Evolutionary conservation across 2,329 filamentous ascomycete genomes (phyloP).

Genomic region (Aspergillus neotritici): DNA sequence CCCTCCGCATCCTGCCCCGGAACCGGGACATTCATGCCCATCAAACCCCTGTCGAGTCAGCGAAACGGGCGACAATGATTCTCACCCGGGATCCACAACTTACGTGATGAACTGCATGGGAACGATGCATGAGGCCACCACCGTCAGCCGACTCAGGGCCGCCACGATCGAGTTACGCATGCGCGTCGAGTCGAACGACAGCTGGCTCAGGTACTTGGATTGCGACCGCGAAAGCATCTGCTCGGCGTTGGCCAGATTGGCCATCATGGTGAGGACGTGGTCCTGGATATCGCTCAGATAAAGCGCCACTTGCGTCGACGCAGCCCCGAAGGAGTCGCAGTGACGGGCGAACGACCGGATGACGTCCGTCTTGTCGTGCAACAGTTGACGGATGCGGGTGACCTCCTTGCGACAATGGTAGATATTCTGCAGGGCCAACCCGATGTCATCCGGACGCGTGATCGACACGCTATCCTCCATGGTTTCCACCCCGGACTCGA

Average conservation of each 20-base stretch:
- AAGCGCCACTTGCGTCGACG: constrained; percentile 85
- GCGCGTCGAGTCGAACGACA: constrained; percentile 80
- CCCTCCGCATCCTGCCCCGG: constrained; percentile 27
- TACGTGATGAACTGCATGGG: constrained; percentile 78
- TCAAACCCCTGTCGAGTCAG: constrained; percentile 25
- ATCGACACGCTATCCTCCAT: constrained; percentile 93
- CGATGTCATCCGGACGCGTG: constrained; percentile 79
- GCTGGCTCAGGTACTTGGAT: constrained; percentile 86
- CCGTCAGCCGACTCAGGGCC: constrained; percentile 82
- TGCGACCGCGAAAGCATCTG: constrained; percentile 90
- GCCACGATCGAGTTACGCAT: constrained; percentile 80
- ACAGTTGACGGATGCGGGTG: constrained; percentile 78
- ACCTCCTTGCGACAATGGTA: constrained; percentile 85
- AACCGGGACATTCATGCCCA: constrained; percentile 42
- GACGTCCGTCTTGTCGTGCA: constrained; percentile 92
- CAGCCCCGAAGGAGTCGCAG: constrained; percentile 87
- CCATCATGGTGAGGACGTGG: constrained; percentile 97
- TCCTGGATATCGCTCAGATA: constrained; percentile 96
- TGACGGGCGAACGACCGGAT: constrained; percentile 93
- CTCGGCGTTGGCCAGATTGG: constrained; percentile 84
- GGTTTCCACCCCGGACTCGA: constrained; percentile 76
- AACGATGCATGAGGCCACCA: constrained; percentile 83
- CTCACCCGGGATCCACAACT: no score
- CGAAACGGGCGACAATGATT: no score
- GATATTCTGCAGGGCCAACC: constrained; percentile 74